Base-by-base conservation (phyloP, 441 rosid species). In the Brassica balearica region DNA sequence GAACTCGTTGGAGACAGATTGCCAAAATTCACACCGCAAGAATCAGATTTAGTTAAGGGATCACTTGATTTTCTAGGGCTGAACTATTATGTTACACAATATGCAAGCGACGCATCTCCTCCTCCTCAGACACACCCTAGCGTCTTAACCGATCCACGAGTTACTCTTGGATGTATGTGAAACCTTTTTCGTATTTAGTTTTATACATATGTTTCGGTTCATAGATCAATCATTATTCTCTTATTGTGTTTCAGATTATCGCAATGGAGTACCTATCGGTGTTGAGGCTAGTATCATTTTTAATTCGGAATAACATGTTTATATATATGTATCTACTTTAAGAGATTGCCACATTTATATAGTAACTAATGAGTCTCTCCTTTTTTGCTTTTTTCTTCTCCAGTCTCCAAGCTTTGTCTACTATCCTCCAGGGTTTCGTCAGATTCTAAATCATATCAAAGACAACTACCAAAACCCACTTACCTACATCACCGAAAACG, bases 241-340 rank as follows among this genome's bases (percentile, higher is more conserved):
- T 7, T 19, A 9, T 6, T 71, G 38, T 41, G 3, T 23, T 48
- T 58, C 72, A 86, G 87, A 19, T n/a, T 19, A 71, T 23, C 63
- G 80, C 11, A 20, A 82, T 2, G 87, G 84, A 2, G 8, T 71
- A 6, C 83, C 73, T 0, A 79, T 86, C 25, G 86, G 89, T 8
- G 69, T 71, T 11, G 10, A 1, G 83, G 87, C 79, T 46, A 34
- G 23, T 17, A 51, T 51, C 14, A 6, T 22, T 36, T 8, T 10
- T 2, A 43, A 15, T 68, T 46, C n/a, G 58, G 17, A 43, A 11
- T 10, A 41, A 2, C 48, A 2, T 41, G 48, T 41, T 41, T 41
- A 41, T 41, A 41, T 41, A 41, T 41, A 41, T 41, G 12, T 41
- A 10, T 0, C 12, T 41, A 10, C 3, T 8, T 38, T 10, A 43